Percentiles rank a stretch among this genome's conserved stretches.
Evolutionary conservation across 1,284 basidiomycete genomes (phyloP).

Genomic region (Malassezia vespertilionis): DNA sequence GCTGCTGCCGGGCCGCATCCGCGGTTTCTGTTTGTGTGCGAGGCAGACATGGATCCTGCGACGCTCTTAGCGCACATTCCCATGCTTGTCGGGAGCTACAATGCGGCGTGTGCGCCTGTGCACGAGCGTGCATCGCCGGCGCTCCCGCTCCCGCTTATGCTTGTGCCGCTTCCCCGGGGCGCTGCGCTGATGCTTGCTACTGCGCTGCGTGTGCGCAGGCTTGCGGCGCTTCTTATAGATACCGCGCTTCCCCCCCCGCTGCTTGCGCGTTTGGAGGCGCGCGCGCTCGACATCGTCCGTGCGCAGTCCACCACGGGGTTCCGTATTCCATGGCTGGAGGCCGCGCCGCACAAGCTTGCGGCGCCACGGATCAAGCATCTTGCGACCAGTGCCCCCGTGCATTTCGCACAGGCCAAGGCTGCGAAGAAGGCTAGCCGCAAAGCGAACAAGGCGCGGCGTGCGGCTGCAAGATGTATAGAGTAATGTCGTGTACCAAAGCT

Average conservation of each 20-base stretch:
- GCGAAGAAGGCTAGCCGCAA: conserved; percentile 8
- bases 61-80: conserved; percentile 17
- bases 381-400: conserved; percentile 2
- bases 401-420: not conserved
- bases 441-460: not conserved
- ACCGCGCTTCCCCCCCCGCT: not conserved
- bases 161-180: conserved; percentile 12
- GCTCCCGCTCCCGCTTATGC: conserved; percentile 2
- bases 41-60: conserved; percentile 11
- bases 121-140: not conserved
- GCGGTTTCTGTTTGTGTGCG: conserved; percentile 14
- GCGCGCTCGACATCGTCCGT: not conserved
- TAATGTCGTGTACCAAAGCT: too few species aligned
- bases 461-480: not conserved
- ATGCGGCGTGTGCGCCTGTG: conserved; percentile 7
- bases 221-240: conserved; percentile 6
- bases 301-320: conserved; percentile 1
- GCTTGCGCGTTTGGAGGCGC: not conserved
- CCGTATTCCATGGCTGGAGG: conserved; percentile 11
- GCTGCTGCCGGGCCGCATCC: not conserved
- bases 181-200: conserved; percentile 17
- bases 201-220: conserved; percentile 10
- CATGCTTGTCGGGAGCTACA: conserved; percentile 15
- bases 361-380: conserved; percentile 10
- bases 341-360: not conserved